Evolutionary conservation across 208 protist species (phyloP).

Genomic region (Leishmania tropica): DNA sequence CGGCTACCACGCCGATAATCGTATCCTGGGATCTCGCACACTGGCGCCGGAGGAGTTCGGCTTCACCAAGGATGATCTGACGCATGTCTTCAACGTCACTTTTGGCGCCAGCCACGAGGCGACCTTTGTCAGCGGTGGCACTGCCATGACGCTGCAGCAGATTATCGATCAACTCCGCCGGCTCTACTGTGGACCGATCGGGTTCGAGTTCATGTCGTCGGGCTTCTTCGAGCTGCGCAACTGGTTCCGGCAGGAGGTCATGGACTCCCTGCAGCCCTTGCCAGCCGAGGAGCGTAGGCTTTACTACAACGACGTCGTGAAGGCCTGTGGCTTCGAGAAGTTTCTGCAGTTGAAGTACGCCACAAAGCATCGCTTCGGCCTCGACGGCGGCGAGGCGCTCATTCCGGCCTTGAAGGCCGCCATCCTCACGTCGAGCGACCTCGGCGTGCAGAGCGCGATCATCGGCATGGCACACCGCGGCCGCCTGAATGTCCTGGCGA

Average conservation of each 20-base stretch:
- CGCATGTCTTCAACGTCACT: slow-evolving; percentile 80
- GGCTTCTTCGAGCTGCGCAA: slow-evolving; percentile 93
- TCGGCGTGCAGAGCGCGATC: slow-evolving; percentile 91
- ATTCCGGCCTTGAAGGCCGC: slow-evolving; percentile 96
- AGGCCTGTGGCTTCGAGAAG: slow-evolving; percentile 92
- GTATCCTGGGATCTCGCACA: slow-evolving; percentile 27
- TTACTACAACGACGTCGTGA: slow-evolving; percentile 88
- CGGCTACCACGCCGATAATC: slow-evolving; percentile 23
- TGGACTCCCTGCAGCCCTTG: slow-evolving; percentile 65
- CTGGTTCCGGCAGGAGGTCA: slow-evolving; percentile 94
- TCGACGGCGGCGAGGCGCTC: slow-evolving; percentile 96
- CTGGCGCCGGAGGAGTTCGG: slow-evolving; percentile 78
- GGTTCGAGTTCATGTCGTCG: slow-evolving; percentile 98
- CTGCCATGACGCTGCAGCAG: slow-evolving; percentile 74
- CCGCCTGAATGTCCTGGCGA: slow-evolving; percentile 97
- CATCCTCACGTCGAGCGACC: slow-evolving; percentile 83
- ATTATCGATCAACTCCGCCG: slow-evolving; percentile 71
- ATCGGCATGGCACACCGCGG: slow-evolving; percentile 99
- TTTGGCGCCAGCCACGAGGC: slow-evolving; percentile 77
- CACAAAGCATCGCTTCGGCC: slow-evolving; percentile 96
- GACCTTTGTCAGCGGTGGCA: slow-evolving; percentile 74
- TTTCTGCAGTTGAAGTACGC: slow-evolving; percentile 94
- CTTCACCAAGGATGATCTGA: slow-evolving; percentile 80
- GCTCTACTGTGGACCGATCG: slow-evolving; percentile 93
- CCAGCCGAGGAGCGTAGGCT: slow-evolving; percentile 60